Evolutionary conservation across 805 yeast species (phyloP), one percentile per base, ranked within the genome.

Genomic region (Starmerella khaoyaiensis): DNA sequence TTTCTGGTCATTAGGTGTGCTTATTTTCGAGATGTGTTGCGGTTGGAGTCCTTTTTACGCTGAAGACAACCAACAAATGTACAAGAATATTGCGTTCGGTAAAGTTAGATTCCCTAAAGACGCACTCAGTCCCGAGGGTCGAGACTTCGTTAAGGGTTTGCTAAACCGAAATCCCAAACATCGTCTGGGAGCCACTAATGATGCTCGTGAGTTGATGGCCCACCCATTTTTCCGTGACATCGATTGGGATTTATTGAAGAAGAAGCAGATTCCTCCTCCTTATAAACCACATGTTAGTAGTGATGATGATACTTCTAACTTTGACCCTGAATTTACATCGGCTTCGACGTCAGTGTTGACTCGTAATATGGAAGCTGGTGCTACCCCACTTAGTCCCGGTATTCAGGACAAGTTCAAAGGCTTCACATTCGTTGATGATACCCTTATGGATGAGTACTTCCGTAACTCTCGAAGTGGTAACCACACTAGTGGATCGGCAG

Each of bases 11-110:
- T 64, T 90, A 41, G 98, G 98, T 42, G 98, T 90, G 19, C 65
- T 90, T 41, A 84, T 90, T 31, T 90, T 90, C 60, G 98, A 90
- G 63, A 90, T 90, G 98, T 86, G 97, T 60, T 90, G 97, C 63
- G 98, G 98, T 35, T 90, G 97, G 98, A 80, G 94, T 4, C 98
- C 98, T 38, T 90, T 90, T 59, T 90, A 83, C 54, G 98, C 97
- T 20, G 96, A 87, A 46, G 87, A 83, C 59, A 84, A 94, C 35
- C 97, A 90, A 64, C 95, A 90, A 60, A 90, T 90, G 98, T 90
- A 90, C 63, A 90, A 87, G 64, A 90, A 90, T 62, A 90, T 90
- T 64, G 98, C 97, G 4, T 90, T 84, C 61, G 98, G 98, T 45
- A 90, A 87, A 59, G 97, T 90, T 31, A 71, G 94, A 54, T 90